phyloP scores from a whole-genome alignment of 495 filamentous ascomycete genomes.

The Patellaria atrata region DNA sequence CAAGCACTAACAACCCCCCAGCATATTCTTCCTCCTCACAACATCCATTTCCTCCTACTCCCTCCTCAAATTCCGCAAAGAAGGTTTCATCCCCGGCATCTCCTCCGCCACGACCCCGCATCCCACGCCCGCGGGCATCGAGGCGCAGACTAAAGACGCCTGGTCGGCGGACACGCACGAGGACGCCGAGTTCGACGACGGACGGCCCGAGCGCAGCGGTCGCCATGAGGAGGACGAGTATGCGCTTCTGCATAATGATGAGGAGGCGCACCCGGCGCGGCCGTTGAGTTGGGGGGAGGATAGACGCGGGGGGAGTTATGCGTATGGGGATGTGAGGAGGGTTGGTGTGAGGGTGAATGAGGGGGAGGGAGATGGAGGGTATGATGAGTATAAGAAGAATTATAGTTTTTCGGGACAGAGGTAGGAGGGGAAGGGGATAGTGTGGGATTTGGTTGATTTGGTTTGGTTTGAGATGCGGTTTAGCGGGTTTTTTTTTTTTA shows the following conservation, averaged over 20 bases:
- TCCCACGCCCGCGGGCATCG: conserved; percentile 11
- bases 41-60: conserved; percentile 63
- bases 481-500: no score
- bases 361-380: no score
- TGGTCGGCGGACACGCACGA: conserved; percentile 23
- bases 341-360: no score
- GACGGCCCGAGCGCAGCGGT: conserved; percentile 17
- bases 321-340: conserved; percentile 1
- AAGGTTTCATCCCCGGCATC: conserved; percentile 60
- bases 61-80: conserved; percentile 60
- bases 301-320: not conserved
- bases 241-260: conserved; percentile 18
- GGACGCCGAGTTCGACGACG: conserved; percentile 8
- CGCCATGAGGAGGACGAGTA: conserved; percentile 22
- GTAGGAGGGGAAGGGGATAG: no score
- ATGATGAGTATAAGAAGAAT: no score
- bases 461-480: no score
- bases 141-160: conserved; percentile 13
- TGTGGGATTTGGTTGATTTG: no score
- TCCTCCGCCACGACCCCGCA: conserved; percentile 34
- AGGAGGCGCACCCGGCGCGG: conserved; percentile 21
- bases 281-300: conserved; percentile 25
- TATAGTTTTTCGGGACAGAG: no score
- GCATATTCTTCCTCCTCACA: conserved; percentile 60
- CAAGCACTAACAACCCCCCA: conserved; percentile 27